Evolutionary conservation across 176 grass and related monocot species (phyloP), one percentile per base, ranked within the genome.

Genomic region (Bromus sterilis): DNA sequence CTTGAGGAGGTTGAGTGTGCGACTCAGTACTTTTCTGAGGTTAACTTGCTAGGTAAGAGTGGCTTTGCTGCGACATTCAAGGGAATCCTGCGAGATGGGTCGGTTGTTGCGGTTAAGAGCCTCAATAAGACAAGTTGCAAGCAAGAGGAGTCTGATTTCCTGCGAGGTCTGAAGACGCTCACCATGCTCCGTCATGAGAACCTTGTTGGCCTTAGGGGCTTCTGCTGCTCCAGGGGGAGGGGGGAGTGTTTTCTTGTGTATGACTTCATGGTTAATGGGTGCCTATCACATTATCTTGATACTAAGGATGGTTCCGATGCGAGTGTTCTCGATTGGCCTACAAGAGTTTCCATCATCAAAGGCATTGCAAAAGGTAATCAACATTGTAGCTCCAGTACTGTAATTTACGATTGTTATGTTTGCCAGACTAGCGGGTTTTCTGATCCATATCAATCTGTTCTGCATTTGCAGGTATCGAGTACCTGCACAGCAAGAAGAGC

Each of bases 91-190:
- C 80, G 93, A 25, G 93, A 99, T 69, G 96, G 93, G 7, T 86
- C 84, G 25, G 63, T 83, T 53, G 96, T 95, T 14, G 88, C 89
- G 36, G 89, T 99, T 16, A 95, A 93, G 57, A 99, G 90, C 80
- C 92, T 99, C 21, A 95, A 90, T 49, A 95, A 94, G 77, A 93
- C 91, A 36, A 99, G 96, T 70, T 99, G 96, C 84, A 99, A 99
- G 76, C 86, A 94, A 57, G 96, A 99, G 79, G 96, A 99, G 51
- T 81, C 93, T 1, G 90, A 99, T 75, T 95, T 99, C 77, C 80
- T 99, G 85, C 90, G 90, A 73, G 96, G 96, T 0, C 35, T 99
- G 37, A 99, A 99, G 80, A 87, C 91, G 32, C 78, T 99, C 39
- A 93, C 87, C 16, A 28, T 91, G 55, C 64, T 99, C 78, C 89